These are phyloP conservation scores for Herpetomonas samuelpessoai DNA, from an alignment of 208 protist genomes.

Conservation along the genomic window DNA sequence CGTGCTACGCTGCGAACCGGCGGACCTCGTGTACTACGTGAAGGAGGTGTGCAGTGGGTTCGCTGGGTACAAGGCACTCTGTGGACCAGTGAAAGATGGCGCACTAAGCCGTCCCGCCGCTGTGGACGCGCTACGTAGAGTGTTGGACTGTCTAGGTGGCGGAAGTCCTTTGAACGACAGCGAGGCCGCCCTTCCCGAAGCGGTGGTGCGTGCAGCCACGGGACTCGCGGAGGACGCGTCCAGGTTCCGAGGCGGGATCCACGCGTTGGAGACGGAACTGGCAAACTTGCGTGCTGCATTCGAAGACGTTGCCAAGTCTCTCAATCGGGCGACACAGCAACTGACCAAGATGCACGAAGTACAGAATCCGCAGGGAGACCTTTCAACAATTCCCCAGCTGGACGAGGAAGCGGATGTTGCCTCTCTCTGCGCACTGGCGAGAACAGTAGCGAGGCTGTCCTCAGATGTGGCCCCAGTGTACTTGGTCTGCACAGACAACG, in stretches of 20 bases:
- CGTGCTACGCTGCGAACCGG: neutral
- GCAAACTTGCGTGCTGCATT: neutral
- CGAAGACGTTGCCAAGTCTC: neutral
- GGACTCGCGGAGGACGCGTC: neutral
- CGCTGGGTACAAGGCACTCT: neutral
- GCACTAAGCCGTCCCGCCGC: neutral
- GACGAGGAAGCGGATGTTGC: neutral
- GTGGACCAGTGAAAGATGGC: neutral
- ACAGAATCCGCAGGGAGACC: neutral
- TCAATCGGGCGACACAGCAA: neutral
- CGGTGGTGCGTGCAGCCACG: neutral
- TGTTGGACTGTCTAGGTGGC: neutral
- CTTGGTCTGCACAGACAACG: too few species aligned
- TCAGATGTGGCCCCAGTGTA: too few species aligned
- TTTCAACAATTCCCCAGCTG: neutral
- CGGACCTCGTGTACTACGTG: neutral
- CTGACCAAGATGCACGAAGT: neutral
- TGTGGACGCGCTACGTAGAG: neutral
- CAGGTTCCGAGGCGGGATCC: neutral
- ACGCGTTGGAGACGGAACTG: neutral
- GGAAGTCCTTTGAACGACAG: neutral
- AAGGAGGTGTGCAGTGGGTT: neutral
- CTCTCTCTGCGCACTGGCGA: neutral
- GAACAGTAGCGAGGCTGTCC: neutral
- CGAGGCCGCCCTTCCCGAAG: neutral